These are phyloP conservation scores for Hansenula lynferdii DNA, from an alignment of 1,139 yeast species.

Conservation along the genomic window DNA sequence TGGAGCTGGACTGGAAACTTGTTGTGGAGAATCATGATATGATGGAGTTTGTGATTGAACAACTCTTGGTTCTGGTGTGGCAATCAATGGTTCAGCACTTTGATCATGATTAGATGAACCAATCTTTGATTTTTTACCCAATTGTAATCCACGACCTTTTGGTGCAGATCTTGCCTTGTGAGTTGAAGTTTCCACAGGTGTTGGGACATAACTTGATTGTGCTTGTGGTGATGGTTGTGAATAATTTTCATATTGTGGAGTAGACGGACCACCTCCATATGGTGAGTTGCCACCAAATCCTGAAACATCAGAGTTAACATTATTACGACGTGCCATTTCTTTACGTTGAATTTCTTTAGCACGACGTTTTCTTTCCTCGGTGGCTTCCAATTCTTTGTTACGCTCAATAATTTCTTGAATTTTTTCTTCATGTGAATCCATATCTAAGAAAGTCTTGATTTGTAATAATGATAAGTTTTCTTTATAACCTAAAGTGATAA, in stretches of 20 bases:
- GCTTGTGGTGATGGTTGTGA: slow-evolving; percentile 13
- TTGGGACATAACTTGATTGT: slow-evolving; percentile 27
- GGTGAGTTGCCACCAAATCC: neutral
- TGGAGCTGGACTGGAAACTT: slow-evolving; percentile 10
- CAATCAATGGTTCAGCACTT: slow-evolving; percentile 42
- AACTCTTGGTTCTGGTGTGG: slow-evolving; percentile 19
- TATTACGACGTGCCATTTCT: slow-evolving; percentile 36
- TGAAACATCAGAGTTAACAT: slow-evolving; percentile 3
- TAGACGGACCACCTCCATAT: neutral
- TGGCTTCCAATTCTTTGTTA: slow-evolving; percentile 95
- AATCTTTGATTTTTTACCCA: slow-evolving; percentile 59
- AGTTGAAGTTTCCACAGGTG: slow-evolving; percentile 30
- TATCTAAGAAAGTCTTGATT: slow-evolving; percentile 85
- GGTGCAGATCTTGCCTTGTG: slow-evolving; percentile 35
- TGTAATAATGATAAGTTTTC: slow-evolving; percentile 83
- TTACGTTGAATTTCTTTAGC: slow-evolving; percentile 93
- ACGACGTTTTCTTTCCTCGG: slow-evolving; percentile 93
- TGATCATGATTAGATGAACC: slow-evolving; percentile 26
- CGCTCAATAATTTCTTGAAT: slow-evolving; percentile 97
- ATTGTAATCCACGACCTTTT: slow-evolving; percentile 74
- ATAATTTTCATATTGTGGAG: neutral
- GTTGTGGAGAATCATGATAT: slow-evolving; percentile 16
- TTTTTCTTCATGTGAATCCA: slow-evolving; percentile 99
- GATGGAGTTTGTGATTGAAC: slow-evolving; percentile 13
- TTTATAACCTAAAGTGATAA: slow-evolving; percentile 82